phyloP scores from a whole-genome alignment of 352 stramenopile species.

The Phytophthora nicotianae region DNA sequence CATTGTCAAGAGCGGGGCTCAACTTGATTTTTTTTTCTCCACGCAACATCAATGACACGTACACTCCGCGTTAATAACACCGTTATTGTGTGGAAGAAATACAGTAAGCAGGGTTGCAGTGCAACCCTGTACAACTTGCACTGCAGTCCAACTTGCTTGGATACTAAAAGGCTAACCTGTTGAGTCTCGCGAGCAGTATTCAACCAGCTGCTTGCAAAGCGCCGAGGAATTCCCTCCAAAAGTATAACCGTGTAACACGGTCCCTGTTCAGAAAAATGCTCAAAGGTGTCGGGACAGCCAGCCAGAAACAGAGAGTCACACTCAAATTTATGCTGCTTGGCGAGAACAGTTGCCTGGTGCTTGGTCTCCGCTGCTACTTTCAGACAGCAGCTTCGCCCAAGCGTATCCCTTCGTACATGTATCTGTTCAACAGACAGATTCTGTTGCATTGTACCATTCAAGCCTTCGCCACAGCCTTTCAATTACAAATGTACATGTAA shows the following conservation, averaged over 20 bases:
- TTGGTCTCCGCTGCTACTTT: background rate
- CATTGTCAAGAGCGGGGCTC: no score
- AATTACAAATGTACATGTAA: no score
- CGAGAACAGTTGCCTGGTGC: background rate
- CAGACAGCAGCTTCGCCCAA: background rate
- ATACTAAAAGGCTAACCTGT: background rate
- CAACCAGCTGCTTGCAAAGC: conserved; percentile 23
- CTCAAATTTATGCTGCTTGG: background rate
- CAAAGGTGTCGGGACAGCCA: background rate
- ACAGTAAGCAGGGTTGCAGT: no score
- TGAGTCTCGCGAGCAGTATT: background rate
- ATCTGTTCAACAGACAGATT: no score
- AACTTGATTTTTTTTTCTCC: no score
- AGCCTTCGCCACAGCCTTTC: background rate
- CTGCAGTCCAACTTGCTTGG: no score
- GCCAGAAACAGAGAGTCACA: no score
- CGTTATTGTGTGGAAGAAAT: no score
- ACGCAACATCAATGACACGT: no score
- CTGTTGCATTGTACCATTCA: no score
- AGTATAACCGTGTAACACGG: background rate
- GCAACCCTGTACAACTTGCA: no score
- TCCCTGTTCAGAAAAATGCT: background rate
- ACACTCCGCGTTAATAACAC: no score
- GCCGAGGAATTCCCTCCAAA: conserved; percentile 4
- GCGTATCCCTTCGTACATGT: background rate